Conservation (phyloP, 2,329 filamentous ascomycete species). For the Rhinocladiella similis region DNA sequence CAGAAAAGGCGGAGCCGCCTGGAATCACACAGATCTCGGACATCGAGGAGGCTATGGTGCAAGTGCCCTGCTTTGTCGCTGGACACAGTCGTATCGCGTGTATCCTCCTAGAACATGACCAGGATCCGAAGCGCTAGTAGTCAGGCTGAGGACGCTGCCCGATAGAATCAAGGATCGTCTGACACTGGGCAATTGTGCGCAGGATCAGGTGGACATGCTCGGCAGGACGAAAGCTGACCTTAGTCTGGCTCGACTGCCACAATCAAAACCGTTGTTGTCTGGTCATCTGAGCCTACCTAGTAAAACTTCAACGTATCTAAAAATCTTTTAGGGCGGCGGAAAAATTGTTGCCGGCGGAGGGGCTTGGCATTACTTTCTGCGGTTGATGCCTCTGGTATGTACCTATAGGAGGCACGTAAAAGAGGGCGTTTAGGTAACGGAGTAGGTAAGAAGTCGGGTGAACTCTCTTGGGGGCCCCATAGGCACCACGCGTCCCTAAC, state of each 20-base stretch:
- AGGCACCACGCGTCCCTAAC: too few species aligned
- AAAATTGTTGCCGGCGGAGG: background rate
- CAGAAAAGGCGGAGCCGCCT: constrained; percentile 40
- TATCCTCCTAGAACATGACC: background rate
- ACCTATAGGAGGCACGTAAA: too few species aligned
- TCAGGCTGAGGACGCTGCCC: background rate
- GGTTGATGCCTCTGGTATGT: too few species aligned
- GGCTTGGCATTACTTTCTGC: background rate
- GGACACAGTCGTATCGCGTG: background rate
- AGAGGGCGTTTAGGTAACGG: too few species aligned
- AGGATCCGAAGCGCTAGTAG: background rate
- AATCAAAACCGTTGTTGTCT: background rate
- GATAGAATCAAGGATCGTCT: background rate
- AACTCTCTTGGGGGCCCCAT: too few species aligned
- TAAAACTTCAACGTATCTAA: background rate
- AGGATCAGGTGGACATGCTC: background rate
- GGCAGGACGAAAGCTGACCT: background rate
- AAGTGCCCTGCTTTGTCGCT: background rate
- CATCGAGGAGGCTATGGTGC: constrained; percentile 11
- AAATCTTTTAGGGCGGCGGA: background rate
- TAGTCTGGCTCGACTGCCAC: background rate
- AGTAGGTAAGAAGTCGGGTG: too few species aligned
- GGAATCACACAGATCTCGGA: constrained; percentile 24
- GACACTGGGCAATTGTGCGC: background rate
- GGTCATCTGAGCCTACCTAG: background rate